A percentile compares a stretch with the other conserved stretches of the same genome.
These are phyloP conservation scores for Xylariales sp. DNA, from an alignment of 2,329 filamentous ascomycete species.

Conservation along the genomic window DNA sequence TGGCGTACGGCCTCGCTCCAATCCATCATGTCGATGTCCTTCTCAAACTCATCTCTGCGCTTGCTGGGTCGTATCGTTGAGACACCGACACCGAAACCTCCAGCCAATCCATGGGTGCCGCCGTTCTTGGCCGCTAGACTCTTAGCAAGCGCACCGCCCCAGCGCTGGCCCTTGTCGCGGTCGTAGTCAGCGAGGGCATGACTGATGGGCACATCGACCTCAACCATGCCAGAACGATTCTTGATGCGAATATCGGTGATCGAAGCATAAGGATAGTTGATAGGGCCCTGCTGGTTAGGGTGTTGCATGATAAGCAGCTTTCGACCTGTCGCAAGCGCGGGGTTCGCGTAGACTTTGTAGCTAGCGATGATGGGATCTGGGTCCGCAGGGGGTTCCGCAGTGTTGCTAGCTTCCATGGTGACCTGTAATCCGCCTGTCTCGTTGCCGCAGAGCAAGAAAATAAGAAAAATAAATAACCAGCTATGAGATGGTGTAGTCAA, in stretches of 20 bases:
- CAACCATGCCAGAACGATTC: slow-evolving; percentile 82
- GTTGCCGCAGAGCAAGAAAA: not conserved
- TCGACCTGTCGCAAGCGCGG: slow-evolving; percentile 69
- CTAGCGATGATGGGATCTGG: slow-evolving; percentile 76
- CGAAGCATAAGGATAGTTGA: slow-evolving; percentile 66
- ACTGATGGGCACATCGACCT: slow-evolving; percentile 89
- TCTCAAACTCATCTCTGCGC: slow-evolving; percentile 55
- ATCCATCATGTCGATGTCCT: slow-evolving; percentile 63
- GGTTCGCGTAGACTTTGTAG: slow-evolving; percentile 90
- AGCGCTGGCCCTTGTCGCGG: slow-evolving; percentile 81
- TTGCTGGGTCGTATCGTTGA: slow-evolving; percentile 53
- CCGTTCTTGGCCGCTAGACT: slow-evolving; percentile 68
- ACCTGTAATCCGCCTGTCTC: not conserved
- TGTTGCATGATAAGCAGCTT: slow-evolving; percentile 89
- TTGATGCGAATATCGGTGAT: slow-evolving; percentile 86
- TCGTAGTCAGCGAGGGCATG: slow-evolving; percentile 79
- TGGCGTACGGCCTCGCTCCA: slow-evolving; percentile 76
- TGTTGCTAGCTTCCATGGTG: slow-evolving; percentile 38
- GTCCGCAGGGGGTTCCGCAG: slow-evolving; percentile 50
- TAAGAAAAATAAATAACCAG: not conserved
- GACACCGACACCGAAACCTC: slow-evolving; percentile 75
- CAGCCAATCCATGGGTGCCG: slow-evolving; percentile 76
- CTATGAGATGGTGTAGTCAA: not conserved
- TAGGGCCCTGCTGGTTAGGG: slow-evolving; percentile 74
- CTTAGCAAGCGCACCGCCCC: slow-evolving; percentile 79